A percentile compares a stretch with the other conserved stretches of the same genome.
Evolutionary conservation across 495 filamentous ascomycete genomes (phyloP).

Genomic region (Aspergillus leporis): DNA sequence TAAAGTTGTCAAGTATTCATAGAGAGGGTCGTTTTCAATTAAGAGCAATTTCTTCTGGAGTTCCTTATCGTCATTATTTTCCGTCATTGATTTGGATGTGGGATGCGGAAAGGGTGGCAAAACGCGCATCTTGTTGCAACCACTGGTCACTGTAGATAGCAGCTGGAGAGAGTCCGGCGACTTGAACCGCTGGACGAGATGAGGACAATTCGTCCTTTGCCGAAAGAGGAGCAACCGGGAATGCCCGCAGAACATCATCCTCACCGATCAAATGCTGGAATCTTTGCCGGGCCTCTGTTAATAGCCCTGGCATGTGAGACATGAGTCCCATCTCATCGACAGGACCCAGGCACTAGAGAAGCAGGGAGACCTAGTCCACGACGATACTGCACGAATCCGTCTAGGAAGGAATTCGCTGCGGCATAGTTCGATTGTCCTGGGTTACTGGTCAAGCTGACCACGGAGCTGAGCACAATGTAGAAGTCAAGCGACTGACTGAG

Average conservation of each 20-base stretch:
- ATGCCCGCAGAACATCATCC: constrained; percentile 2
- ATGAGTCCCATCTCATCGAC: constrained; percentile 32
- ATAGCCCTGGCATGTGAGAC: constrained; percentile 13
- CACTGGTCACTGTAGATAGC: background rate
- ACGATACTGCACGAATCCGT: constrained; percentile 33
- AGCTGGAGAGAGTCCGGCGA: background rate
- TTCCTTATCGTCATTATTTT: background rate
- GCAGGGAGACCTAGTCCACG: constrained; percentile 26
- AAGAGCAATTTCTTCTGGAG: background rate
- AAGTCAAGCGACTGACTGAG: constrained; percentile 33
- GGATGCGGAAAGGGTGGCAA: background rate
- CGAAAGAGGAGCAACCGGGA: constrained; percentile 7
- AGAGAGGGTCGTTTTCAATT: constrained; percentile 2
- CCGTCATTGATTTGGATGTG: too few relatives aligned
- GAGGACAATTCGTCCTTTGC: background rate
- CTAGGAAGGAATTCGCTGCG: constrained; percentile 31
- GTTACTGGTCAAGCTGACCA: constrained; percentile 28
- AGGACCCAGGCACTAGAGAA: constrained; percentile 29
- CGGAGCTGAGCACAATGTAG: constrained; percentile 41
- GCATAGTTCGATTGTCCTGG: constrained; percentile 39
- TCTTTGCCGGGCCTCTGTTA: constrained; percentile 2
- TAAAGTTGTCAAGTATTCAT: constrained; percentile 7
- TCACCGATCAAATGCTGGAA: constrained; percentile 2
- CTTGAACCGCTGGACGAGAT: background rate
- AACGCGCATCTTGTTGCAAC: constrained; percentile 3